These are phyloP conservation scores for Lablab purpureus DNA, from an alignment of 306 rosid species.

Conservation along the genomic window DNA sequence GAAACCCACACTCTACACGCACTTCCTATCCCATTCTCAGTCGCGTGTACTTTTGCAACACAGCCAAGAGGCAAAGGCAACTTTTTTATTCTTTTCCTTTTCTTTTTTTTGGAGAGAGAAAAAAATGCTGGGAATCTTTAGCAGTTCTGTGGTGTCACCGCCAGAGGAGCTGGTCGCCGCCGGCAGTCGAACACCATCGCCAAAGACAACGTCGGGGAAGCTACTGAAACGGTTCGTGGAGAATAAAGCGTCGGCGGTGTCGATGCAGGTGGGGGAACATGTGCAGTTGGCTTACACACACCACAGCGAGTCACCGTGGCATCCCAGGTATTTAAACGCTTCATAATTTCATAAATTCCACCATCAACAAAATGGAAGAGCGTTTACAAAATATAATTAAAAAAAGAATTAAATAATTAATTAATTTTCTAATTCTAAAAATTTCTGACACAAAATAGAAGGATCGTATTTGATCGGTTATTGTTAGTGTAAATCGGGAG, in stretches of 20 bases:
- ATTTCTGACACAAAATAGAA: not conserved
- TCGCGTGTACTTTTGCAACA: conserved; percentile 8
- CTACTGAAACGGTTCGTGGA: conserved; percentile 71
- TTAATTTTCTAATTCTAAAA: not conserved
- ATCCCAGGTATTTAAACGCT: conserved; percentile 69
- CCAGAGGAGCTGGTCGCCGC: conserved; percentile 98
- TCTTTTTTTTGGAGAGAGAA: not conserved
- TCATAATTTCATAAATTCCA: not conserved
- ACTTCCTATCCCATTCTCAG: conserved; percentile 34
- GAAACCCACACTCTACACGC: not conserved
- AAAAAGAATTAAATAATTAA: no score
- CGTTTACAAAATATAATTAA: not conserved
- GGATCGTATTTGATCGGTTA: conserved; percentile 1
- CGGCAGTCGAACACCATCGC: conserved; percentile 94
- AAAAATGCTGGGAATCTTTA: conserved; percentile 86
- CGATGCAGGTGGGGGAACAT: conserved; percentile 76
- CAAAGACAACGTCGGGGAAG: conserved; percentile 65
- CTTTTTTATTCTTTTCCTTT: not conserved
- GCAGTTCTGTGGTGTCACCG: conserved; percentile 79
- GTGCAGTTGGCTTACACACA: conserved; percentile 85
- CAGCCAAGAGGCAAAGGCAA: not conserved
- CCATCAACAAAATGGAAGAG: not conserved
- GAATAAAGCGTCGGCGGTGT: conserved; percentile 63
- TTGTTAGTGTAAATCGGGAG: not conserved
- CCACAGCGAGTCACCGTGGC: conserved; percentile 72